These are phyloP conservation scores for Spirogloea muscicola DNA, from an alignment of 139 green algal species.

Conservation along the genomic window DNA sequence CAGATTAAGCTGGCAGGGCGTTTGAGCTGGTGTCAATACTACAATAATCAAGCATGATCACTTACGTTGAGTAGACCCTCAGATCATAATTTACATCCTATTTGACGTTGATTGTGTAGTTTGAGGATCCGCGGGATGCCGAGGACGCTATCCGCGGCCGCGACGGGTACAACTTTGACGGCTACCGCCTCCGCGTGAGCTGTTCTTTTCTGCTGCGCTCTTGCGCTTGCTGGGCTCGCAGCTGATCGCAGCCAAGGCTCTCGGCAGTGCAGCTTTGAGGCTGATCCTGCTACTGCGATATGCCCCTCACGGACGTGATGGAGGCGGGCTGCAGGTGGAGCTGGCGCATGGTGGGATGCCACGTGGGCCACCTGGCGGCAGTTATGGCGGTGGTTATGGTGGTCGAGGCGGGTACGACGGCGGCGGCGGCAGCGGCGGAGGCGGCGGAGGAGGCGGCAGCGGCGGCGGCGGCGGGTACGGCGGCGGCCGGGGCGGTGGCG, in stretches of 20 bases:
- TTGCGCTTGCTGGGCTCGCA: constrained; percentile 7
- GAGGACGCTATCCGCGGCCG: constrained; percentile 77
- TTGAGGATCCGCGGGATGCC: constrained; percentile 66
- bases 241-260: too few relatives aligned
- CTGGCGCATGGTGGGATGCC: too few relatives aligned
- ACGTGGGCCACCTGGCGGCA: background rate
- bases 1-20: too few relatives aligned
- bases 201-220: too few relatives aligned
- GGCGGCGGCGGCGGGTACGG: background rate
- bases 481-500: background rate
- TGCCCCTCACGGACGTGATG: too few relatives aligned
- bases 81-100: too few relatives aligned
- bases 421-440: background rate
- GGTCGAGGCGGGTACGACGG: too few relatives aligned
- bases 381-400: too few relatives aligned
- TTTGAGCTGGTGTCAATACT: too few relatives aligned
- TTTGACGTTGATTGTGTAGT: constrained; percentile 25
- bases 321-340: constrained; percentile 10
- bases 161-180: constrained; percentile 86
- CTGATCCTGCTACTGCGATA: background rate
- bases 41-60: too few relatives aligned
- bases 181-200: constrained; percentile 66
- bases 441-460: background rate
- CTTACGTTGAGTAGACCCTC: too few relatives aligned
- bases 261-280: background rate